Evolutionary conservation across 1,139 yeast genomes (phyloP).

Genomic region (Arxiozyma telluris): DNA sequence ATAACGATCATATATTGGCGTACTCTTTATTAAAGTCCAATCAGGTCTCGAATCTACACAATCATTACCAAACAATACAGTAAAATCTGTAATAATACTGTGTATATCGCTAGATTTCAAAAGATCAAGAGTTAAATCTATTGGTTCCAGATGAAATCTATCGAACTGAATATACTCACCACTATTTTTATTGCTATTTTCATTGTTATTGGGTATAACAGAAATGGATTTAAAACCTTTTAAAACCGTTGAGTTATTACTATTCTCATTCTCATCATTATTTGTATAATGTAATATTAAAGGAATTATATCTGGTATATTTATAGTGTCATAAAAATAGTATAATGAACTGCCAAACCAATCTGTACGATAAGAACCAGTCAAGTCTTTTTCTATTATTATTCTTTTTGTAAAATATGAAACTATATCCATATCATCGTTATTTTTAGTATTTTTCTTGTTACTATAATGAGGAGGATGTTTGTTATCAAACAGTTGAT

Average conservation of each 20-base stretch:
- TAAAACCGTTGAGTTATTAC: not conserved
- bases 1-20: constrained; percentile 17
- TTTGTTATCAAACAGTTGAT: not conserved
- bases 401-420: not conserved
- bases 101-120: not conserved
- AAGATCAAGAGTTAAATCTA: constrained; percentile 1
- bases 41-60: constrained; percentile 69
- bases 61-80: constrained; percentile 61
- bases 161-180: not conserved
- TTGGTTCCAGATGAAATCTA: not conserved
- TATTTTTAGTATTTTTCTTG: not conserved
- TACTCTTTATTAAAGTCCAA: constrained; percentile 44
- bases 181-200: not conserved
- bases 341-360: constrained; percentile 22
- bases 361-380: constrained; percentile 13
- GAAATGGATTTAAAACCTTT: not conserved
- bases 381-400: constrained; percentile 16
- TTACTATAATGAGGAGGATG: not conserved
- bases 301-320: constrained; percentile 4
- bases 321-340: constrained; percentile 15
- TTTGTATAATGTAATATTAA: not conserved
- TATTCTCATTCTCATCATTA: not conserved
- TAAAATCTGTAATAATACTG: constrained; percentile 35
- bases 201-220: not conserved
- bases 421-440: not conserved